Conservation (phyloP, 495 filamentous ascomycete species). For the Acidomyces sp. region DNA sequence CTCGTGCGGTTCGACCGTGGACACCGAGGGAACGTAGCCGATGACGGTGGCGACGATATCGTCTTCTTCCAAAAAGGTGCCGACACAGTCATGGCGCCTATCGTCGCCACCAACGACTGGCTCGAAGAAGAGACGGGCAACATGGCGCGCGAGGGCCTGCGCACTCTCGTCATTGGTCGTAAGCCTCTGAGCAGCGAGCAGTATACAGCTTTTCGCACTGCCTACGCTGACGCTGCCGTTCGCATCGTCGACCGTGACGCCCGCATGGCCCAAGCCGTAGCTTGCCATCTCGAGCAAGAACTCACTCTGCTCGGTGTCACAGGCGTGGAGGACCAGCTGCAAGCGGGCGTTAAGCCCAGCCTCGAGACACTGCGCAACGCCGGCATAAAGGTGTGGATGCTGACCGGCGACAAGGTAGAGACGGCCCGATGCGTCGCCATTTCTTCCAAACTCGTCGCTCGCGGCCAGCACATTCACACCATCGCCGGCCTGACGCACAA, state of each 20-base stretch:
- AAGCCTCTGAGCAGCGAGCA: constrained; percentile 62
- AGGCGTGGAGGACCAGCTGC: constrained; percentile 92
- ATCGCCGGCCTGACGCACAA: constrained; percentile 57
- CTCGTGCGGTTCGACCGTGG: constrained; percentile 58
- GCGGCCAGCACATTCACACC: constrained; percentile 92
- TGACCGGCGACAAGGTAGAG: constrained; percentile 97
- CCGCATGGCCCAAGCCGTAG: constrained; percentile 65
- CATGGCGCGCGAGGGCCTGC: constrained; percentile 92
- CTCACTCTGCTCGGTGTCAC: constrained; percentile 91
- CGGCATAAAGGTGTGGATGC: constrained; percentile 99
- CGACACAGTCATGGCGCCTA: constrained; percentile 90
- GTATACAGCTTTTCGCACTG: constrained; percentile 63
- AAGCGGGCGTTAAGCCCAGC: constrained; percentile 86
- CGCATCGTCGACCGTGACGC: constrained; percentile 65
- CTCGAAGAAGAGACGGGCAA: constrained; percentile 96
- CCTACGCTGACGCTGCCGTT: constrained; percentile 68
- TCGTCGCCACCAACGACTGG: constrained; percentile 94
- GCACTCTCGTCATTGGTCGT: constrained; percentile 85
- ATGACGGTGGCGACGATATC: constrained; percentile 52
- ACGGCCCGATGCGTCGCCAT: constrained; percentile 95
- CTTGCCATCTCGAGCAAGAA: constrained; percentile 71
- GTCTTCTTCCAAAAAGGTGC: constrained; percentile 99
- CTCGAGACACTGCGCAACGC: constrained; percentile 92
- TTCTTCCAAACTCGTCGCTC: constrained; percentile 80
- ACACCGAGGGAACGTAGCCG: constrained; percentile 12